Evolutionary conservation across 345 rosid genomes (phyloP), one percentile per base, ranked within the genome.

Genomic region (Citrus australasica): DNA sequence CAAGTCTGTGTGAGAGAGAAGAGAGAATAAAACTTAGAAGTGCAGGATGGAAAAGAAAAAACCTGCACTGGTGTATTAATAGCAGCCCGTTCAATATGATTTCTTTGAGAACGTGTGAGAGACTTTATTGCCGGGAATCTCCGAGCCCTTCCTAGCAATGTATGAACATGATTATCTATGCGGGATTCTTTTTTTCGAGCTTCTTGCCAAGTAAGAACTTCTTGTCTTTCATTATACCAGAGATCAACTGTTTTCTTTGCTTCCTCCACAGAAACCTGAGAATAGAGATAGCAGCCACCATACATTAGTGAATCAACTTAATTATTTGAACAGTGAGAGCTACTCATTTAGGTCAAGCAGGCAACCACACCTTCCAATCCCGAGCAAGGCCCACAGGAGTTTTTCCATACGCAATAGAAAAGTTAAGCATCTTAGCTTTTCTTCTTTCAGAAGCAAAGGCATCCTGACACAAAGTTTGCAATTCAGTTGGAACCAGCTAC

Each of bases 1-100:
- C 27, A 55, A 22, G 59, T 67, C 21, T 58, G 65, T 74, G 79
- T 51, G 76, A 37, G 79, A 58, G 69, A 51, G 55, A 67, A 35
- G 74, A 69, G 67, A 66, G 77, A 58, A 63, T 10, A 46, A 38
- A 35, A 73, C 73, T 62, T 9, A 10, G 4, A 74, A 42, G 22
- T 22, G 33, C 58, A 79, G 37, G 67, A 58, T 73, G 14, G 72
- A 10, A 76, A 79, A 64, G 70, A 48, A 62, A 70, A 75, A 79
- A 92, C 98, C 98, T 95, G 98, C 75, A 95, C 98, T 53, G 98
- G 98, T 7, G 97, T 91, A 84, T 95, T 95, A 78, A 95, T 95
- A 16, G 98, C 98, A 78, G 98, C 97, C 76, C 98, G 82, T 75
- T 92, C 92, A 79, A 95, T 88, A 76, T 91, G 98, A 68, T 81